Conservation (phyloP, 495 filamentous ascomycete species). For the Parathielavia hyrcaniae region DNA sequence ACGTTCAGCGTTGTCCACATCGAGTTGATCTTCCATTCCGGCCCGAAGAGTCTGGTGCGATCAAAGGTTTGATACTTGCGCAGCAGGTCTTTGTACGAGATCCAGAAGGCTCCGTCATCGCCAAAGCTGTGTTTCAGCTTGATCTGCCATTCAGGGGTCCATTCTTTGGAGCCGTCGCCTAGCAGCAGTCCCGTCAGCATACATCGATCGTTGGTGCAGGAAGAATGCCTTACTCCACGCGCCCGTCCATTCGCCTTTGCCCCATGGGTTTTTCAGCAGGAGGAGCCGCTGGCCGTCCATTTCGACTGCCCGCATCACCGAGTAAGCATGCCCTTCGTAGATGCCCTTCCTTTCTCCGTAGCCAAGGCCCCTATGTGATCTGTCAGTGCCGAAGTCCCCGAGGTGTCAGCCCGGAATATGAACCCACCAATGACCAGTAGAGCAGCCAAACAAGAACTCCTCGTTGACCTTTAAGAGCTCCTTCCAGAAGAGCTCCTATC, state of each 20-base stretch:
- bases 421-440: constrained; percentile 50
- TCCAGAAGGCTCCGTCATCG: constrained; percentile 73
- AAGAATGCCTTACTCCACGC: constrained; percentile 54
- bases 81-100: constrained; percentile 72
- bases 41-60: constrained; percentile 82
- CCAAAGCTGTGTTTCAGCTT: constrained; percentile 78
- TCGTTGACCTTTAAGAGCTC: constrained; percentile 79
- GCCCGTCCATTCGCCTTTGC: constrained; percentile 73
- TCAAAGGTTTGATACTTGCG: constrained; percentile 77
- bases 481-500: constrained; percentile 72
- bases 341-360: constrained; percentile 66
- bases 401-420: not conserved
- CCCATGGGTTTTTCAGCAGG: constrained; percentile 84
- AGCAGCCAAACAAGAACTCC: constrained; percentile 82
- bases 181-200: not conserved
- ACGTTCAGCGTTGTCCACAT: constrained; percentile 81
- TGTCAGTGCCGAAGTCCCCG: not conserved
- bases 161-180: constrained; percentile 78
- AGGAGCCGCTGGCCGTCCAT: constrained; percentile 68
- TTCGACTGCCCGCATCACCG: constrained; percentile 75
- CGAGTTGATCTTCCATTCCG: constrained; percentile 72
- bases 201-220: not conserved
- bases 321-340: constrained; percentile 77
- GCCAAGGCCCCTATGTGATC: constrained; percentile 42
- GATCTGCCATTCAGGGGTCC: constrained; percentile 82